Conservation (phyloP, 208 protist species). For the Sergeia podlipaevii region DNA sequence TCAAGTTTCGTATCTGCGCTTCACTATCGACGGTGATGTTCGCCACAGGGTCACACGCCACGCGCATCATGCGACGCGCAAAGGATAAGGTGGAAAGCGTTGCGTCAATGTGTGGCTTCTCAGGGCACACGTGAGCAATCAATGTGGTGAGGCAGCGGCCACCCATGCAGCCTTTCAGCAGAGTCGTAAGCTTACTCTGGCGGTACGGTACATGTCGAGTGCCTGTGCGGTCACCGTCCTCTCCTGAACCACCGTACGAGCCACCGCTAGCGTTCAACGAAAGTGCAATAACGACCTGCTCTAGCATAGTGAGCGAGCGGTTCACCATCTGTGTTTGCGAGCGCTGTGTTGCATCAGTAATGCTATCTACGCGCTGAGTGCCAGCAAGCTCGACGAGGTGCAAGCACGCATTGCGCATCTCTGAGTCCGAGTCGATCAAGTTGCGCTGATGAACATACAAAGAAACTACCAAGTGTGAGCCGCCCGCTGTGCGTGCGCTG, state of each 20-base stretch:
- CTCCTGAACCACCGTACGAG: conserved; percentile 43
- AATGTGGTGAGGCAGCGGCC: conserved; percentile 77
- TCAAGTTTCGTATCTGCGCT: conserved; percentile 64
- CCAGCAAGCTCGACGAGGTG: conserved; percentile 93
- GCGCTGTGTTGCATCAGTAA: conserved; percentile 11
- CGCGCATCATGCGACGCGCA: conserved; percentile 81
- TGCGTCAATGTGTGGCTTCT: conserved; percentile 49
- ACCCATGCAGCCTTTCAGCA: conserved; percentile 87
- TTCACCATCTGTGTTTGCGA: conserved; percentile 45
- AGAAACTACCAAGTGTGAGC: conserved; percentile 83
- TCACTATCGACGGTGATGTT: conserved; percentile 68
- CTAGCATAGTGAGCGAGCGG: conserved; percentile 87
- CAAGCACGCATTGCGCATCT: conserved; percentile 55
- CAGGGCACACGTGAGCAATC: conserved; percentile 83
- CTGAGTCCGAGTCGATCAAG: conserved; percentile 64
- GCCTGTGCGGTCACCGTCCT: conserved; percentile 25
- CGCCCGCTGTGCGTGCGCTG: conserved; percentile 15
- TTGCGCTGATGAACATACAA: conserved; percentile 67
- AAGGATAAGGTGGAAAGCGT: conserved; percentile 88
- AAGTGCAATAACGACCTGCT: conserved; percentile 89
- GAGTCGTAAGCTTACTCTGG: conserved; percentile 86
- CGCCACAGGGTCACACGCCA: conserved; percentile 60
- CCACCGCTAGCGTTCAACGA: conserved; percentile 19
- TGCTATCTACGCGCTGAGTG: conserved; percentile 50
- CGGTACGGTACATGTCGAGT: conserved; percentile 75